Evolutionary conservation across 176 grass and related monocot species (phyloP).

Genomic region (Carex littledalei): DNA sequence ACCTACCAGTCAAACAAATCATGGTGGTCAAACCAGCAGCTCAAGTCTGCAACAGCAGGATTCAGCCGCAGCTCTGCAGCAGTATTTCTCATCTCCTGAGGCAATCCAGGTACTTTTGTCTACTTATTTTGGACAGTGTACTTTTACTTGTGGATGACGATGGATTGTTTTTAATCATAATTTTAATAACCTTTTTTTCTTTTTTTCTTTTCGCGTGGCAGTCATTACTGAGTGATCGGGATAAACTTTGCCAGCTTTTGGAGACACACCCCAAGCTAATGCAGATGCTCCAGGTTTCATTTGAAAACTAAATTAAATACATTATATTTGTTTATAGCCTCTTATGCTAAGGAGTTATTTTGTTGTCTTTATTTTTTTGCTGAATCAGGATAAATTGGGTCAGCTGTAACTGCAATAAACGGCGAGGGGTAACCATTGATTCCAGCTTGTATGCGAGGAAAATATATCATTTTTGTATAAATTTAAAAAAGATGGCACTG

Average conservation of each 20-base stretch:
- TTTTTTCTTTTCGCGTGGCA: constrained; percentile 27
- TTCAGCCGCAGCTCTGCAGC: constrained; percentile 46
- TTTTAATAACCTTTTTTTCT: neutral
- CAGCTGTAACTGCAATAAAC: constrained; percentile 30
- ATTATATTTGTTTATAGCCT: neutral
- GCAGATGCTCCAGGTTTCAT: constrained; percentile 97
- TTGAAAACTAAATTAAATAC: neutral
- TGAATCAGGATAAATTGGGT: constrained; percentile 53
- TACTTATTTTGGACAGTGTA: neutral
- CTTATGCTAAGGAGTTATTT: neutral
- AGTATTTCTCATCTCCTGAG: constrained; percentile 84
- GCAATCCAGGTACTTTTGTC: constrained; percentile 71
- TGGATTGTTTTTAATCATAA: neutral
- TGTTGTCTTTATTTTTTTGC: constrained; percentile 6
- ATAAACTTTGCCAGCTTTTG: constrained; percentile 86
- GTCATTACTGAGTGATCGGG: constrained; percentile 73
- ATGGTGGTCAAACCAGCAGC: neutral
- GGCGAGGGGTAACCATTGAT: neutral
- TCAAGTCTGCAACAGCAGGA: constrained; percentile 49
- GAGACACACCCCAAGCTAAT: constrained; percentile 92
- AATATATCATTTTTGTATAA: neutral
- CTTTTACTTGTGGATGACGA: neutral
- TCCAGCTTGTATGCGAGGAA: neutral
- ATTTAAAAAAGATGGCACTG: neutral
- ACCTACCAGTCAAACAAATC: constrained; percentile 1